A percentile compares a stretch with the other conserved stretches of the same genome.
Conservation (phyloP, 2,329 filamentous ascomycete genomes). For the Alternaria novae-zelandiae region DNA sequence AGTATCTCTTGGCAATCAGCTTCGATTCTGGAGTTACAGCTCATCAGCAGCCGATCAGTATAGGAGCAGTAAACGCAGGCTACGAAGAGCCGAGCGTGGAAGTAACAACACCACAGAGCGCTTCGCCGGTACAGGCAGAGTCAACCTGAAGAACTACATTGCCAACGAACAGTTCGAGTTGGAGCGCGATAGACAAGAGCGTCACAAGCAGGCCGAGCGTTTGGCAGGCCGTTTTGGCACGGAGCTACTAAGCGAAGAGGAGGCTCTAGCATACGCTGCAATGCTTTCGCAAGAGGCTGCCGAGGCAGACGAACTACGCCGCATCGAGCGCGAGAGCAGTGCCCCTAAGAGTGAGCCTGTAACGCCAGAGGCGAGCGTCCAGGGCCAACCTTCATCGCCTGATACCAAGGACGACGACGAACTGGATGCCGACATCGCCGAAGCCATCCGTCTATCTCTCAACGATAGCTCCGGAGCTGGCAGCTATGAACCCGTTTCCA, state of each 20-base stretch:
- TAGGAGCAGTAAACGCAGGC: slow-evolving; percentile 77
- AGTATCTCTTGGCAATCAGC: slow-evolving; percentile 82
- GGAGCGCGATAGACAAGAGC: slow-evolving; percentile 71
- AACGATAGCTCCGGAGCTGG: slow-evolving; percentile 29
- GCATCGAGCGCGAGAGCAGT: slow-evolving; percentile 52
- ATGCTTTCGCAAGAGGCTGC: slow-evolving; percentile 67
- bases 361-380: slow-evolving; percentile 45
- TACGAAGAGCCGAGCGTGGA: slow-evolving; percentile 71
- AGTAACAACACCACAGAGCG: slow-evolving; percentile 65
- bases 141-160: slow-evolving; percentile 80
- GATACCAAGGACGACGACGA: slow-evolving; percentile 52
- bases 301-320: slow-evolving; percentile 55
- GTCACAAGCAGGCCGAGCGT: slow-evolving; percentile 70
- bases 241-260: slow-evolving; percentile 70
- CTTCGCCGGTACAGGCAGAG: slow-evolving; percentile 68
- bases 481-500: slow-evolving; percentile 11
- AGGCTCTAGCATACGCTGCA: slow-evolving; percentile 67
- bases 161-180: slow-evolving; percentile 84
- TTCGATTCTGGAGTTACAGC: slow-evolving; percentile 94
- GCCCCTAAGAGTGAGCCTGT: slow-evolving; percentile 46
- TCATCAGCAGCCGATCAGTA: slow-evolving; percentile 77
- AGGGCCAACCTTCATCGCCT: slow-evolving; percentile 37
- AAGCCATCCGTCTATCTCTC: slow-evolving; percentile 65
- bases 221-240: slow-evolving; percentile 84
- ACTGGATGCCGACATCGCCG: slow-evolving; percentile 65